Evolutionary conservation across 495 filamentous ascomycete species (phyloP).

Genomic region (Talaromyces borbonicus): DNA sequence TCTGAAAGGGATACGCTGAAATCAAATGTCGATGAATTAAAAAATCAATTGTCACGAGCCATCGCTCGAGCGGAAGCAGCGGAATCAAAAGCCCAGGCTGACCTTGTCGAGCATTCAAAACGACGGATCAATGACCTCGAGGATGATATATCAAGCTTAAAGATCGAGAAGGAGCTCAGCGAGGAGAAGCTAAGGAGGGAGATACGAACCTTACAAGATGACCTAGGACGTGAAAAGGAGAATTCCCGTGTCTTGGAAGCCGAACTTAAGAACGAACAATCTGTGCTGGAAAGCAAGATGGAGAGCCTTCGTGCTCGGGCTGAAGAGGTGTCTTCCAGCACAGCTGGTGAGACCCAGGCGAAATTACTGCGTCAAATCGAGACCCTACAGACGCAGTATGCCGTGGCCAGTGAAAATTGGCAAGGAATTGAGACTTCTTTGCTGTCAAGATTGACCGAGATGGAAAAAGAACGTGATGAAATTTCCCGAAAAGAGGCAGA

Average conservation of each 20-base stretch:
- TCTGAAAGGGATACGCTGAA: constrained; percentile 58
- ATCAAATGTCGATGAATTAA: constrained; percentile 57
- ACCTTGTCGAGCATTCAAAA: constrained; percentile 61
- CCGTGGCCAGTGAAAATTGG: constrained; percentile 93
- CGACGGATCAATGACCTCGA: constrained; percentile 56
- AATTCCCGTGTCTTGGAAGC: constrained; percentile 57
- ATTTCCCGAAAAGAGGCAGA: constrained; percentile 73
- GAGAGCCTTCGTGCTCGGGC: constrained; percentile 76
- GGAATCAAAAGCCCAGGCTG: constrained; percentile 55
- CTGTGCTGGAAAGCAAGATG: constrained; percentile 75
- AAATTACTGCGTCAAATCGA: constrained; percentile 91
- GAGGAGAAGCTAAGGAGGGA: constrained; percentile 63
- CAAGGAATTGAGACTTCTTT: constrained; percentile 85
- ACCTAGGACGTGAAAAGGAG: constrained; percentile 65
- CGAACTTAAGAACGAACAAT: constrained; percentile 75
- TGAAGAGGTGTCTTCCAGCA: constrained; percentile 83
- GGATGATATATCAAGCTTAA: constrained; percentile 58
- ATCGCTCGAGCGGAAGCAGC: constrained; percentile 55
- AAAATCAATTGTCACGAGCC: constrained; percentile 58
- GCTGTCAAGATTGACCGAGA: constrained; percentile 55
- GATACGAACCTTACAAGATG: constrained; percentile 57
- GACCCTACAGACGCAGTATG: constrained; percentile 91
- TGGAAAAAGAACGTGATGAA: constrained; percentile 90
- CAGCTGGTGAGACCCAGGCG: constrained; percentile 72
- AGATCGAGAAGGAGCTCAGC: constrained; percentile 66